Conservation (phyloP, 208 protist species). For the Spongospora subterranea region DNA sequence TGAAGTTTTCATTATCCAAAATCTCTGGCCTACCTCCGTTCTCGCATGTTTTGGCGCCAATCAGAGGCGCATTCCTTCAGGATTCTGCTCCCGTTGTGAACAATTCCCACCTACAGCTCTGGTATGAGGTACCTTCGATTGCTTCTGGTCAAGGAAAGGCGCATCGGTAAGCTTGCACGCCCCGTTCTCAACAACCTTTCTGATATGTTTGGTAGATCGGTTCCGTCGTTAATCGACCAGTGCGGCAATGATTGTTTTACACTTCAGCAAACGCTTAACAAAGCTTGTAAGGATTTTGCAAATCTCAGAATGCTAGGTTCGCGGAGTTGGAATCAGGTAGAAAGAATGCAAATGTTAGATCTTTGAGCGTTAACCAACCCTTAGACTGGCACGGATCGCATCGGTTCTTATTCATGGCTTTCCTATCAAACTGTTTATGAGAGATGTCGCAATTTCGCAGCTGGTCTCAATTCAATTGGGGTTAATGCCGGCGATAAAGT, state of each 20-base stretch:
- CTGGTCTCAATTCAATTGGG: neutral
- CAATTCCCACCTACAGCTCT: neutral
- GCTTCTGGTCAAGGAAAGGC: neutral
- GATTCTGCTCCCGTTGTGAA: neutral
- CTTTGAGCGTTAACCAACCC: neutral
- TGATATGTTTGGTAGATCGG: neutral
- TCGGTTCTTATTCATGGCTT: neutral
- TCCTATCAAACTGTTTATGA: constrained; percentile 52
- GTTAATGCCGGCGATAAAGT: constrained; percentile 58
- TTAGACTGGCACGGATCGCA: neutral
- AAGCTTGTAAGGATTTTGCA: neutral
- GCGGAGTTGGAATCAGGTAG: constrained; percentile 13
- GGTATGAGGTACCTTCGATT: neutral
- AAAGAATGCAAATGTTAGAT: neutral
- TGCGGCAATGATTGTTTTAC: neutral
- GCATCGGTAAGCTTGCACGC: neutral
- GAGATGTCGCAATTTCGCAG: neutral
- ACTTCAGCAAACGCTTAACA: neutral
- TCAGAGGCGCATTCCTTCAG: neutral
- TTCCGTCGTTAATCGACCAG: neutral
- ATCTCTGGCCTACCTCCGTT: neutral
- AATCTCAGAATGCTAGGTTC: neutral
- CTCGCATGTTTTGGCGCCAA: constrained; percentile 15
- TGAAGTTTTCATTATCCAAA: neutral
- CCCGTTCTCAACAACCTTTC: neutral